Evolutionary conservation across 106 monocot species (phyloP), one percentile per base, ranked within the genome.

Genomic region (Acorus gramineus): DNA sequence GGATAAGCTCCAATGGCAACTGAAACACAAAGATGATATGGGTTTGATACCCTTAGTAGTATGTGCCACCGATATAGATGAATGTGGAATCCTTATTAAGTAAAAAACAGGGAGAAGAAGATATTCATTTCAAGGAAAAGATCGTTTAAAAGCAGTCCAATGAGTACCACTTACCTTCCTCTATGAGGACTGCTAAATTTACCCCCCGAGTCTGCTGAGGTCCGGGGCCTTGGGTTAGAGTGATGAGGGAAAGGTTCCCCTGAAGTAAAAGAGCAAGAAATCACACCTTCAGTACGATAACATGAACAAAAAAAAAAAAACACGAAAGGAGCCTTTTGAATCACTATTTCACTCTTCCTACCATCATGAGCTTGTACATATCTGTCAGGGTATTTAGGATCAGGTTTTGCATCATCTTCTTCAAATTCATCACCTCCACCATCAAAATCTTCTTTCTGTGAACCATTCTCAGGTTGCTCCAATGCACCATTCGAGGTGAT

Each of bases 401-500:
- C 70, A 55, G 43, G 50, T 14, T 28, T 54, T 7, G 56, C 56
- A 59, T 74, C 67, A 6, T 52, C 74, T 52, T 79, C 79, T 62
- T 77, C 63, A 75, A 55, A 48, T 56, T 76, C 73, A 73, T 59
- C 51, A 6, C 51, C 49, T 61, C 44, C 79, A 28, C 28, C 28
- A 58, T 55, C 78, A 11, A 44, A 49, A 60, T 63, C 28, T 46
- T 73, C 64, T 59, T 65, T 73, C 55, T 11, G 52, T 11, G 60
- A 49, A 71, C 76, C 78, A 71, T 57, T 81, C 59, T 73, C 79
- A 54, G 76, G 42, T 74, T 72, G 71, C 56, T 81, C 79, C 28
- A 71, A 50, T 2, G 57, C 60, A 69, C 68, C 70, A 79, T 69
- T 73, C 50, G 78, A 56, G 28, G 55, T 65, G 47, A 28, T 68